Base-by-base conservation (phyloP, 1,284 basidiomycete genomes). In the Rhodofomes roseus region DNA sequence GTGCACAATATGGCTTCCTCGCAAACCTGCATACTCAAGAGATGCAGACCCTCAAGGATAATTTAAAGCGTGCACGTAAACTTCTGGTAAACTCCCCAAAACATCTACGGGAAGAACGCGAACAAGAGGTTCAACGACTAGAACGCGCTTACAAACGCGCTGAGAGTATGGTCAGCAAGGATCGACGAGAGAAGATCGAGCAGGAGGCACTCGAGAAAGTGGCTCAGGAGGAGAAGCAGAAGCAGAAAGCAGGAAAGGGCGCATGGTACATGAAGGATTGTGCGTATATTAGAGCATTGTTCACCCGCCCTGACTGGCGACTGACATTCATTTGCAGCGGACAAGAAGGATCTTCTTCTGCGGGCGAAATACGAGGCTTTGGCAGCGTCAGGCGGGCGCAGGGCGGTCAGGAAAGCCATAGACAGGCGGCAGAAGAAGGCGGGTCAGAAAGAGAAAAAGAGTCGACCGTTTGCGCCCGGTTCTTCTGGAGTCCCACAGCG, bases 361-460 rank as follows among this genome's bases (percentile, higher is more conserved):
- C 84, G 87, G 60, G 90, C 93, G 14, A 82, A 87, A 60, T 92
- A 91, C 70, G 88, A 93, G 31, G 86, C 87, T 4, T 78, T 95
- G 43, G 88, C 90, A 11, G 80, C 81, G 23, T 75, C 80, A 55
- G 93, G 93, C 1, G 93, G 93, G 5, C 86, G 85, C 64, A 76
- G 81, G 8, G 93, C 93, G 0, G 91, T 96, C 61, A 92, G 90
- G 71, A 94, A 90, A 74, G 92, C 87, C 1, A 85, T 96, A 43
- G 93, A 94, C 69, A 95, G 92, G 80, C 93, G 88, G 72, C 85
- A 92, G 74, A 93, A 86, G 74, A 96, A 96, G 79, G 78, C 90
- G 23, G 82, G 83, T 34, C 92, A 93, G 73, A 95, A 93, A 75
- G 95, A 97, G 79, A 96, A 95, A 76, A 91, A 85, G 71, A 86